These are phyloP conservation scores for Lenzites betulinus DNA, from an alignment of 768 basidiomycete genomes.

Conservation along the genomic window DNA sequence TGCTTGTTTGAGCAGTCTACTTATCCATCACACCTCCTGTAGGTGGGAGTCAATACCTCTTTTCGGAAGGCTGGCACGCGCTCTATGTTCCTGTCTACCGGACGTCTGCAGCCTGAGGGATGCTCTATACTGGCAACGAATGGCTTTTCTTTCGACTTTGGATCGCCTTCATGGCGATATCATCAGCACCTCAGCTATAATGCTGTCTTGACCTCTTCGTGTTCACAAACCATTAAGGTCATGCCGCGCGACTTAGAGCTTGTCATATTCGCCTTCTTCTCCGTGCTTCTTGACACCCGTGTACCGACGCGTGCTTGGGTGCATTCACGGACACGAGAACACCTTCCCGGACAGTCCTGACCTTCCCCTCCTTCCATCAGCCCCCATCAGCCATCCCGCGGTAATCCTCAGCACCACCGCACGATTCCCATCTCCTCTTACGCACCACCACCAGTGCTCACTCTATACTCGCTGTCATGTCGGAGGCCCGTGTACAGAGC, in stretches of 20 bases:
- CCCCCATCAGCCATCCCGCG: neutral
- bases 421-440: neutral
- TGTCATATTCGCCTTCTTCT: neutral
- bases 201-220: neutral
- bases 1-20: neutral
- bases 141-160: neutral
- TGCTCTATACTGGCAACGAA: neutral
- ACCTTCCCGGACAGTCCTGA: constrained; percentile 6
- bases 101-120: neutral
- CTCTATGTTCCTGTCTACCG: neutral
- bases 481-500: constrained; percentile 1
- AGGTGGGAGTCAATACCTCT: neutral
- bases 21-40: neutral
- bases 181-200: neutral
- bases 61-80: neutral
- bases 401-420: neutral
- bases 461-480: neutral
- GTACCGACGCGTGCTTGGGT: constrained; percentile 5
- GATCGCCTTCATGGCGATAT: neutral
- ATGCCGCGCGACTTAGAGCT: neutral
- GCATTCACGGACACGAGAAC: neutral
- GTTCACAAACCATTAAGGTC: neutral
- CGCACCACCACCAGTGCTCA: neutral
- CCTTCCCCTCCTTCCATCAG: constrained; percentile 2
- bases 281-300: constrained; percentile 12